These are phyloP conservation scores for Infundibulicybe gibba DNA, from an alignment of 768 basidiomycete species.

Conservation along the genomic window DNA sequence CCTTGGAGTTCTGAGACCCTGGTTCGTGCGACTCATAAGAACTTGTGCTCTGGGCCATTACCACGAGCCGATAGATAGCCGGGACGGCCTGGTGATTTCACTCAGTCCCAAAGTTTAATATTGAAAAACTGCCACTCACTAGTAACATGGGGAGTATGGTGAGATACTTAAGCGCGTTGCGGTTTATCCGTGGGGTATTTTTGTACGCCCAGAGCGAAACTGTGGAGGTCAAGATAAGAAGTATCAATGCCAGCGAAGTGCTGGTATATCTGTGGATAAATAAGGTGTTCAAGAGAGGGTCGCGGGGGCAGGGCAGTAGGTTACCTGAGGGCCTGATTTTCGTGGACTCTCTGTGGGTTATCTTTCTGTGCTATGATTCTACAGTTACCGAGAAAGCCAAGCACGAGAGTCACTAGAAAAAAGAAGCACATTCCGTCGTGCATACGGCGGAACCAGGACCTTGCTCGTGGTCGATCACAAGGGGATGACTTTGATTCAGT, in stretches of 20 bases:
- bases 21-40: constrained; percentile 16
- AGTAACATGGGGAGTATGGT: constrained; percentile 15
- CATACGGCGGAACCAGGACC: constrained; percentile 26
- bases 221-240: constrained; percentile 13
- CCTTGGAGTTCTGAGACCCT: constrained; percentile 19
- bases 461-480: constrained; percentile 19
- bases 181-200: constrained; percentile 16
- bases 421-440: constrained; percentile 12
- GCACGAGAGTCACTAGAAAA: constrained; percentile 17
- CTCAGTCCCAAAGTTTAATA: not conserved
- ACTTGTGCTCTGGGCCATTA: constrained; percentile 24
- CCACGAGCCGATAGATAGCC: constrained; percentile 25
- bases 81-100: constrained; percentile 13
- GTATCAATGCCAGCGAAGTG: constrained; percentile 16
- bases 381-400: constrained; percentile 19
- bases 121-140: constrained; percentile 9
- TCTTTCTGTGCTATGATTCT: too few species aligned
- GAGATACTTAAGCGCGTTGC: constrained; percentile 12
- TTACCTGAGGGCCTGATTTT: too few species aligned
- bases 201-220: constrained; percentile 16
- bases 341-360: too few species aligned
- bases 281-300: too few species aligned
- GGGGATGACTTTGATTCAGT: not conserved
- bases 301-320: too few species aligned
- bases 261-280: constrained; percentile 21